Conservation (phyloP, 768 basidiomycete species). For the Lactifluus piperatus region DNA sequence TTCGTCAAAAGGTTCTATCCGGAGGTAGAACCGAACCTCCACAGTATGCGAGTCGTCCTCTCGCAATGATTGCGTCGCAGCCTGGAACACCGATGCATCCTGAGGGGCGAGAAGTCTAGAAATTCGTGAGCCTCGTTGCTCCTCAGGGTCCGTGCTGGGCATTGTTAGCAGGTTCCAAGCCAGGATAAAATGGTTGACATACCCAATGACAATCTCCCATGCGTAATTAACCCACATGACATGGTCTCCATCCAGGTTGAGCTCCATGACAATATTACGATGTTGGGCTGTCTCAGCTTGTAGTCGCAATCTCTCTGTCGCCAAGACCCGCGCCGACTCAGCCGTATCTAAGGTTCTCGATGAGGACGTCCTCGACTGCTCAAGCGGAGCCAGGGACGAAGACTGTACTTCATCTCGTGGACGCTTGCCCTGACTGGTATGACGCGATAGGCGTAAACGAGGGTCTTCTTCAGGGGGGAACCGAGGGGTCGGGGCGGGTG, state of each 20-base stretch:
- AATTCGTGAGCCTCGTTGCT: constrained; percentile 69
- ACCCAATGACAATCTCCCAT: constrained; percentile 90
- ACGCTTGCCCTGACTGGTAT: constrained; percentile 43
- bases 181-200: constrained; percentile 26
- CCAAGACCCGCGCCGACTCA: constrained; percentile 76
- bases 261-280: constrained; percentile 93
- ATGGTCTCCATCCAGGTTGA: constrained; percentile 88
- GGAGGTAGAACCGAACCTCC: constrained; percentile 83
- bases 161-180: constrained; percentile 11
- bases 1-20: constrained; percentile 58
- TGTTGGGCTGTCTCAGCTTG: constrained; percentile 94
- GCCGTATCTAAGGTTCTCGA: constrained; percentile 47
- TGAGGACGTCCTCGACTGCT: constrained; percentile 21
- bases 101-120: constrained; percentile 70
- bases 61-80: constrained; percentile 76
- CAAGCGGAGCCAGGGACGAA: constrained; percentile 21
- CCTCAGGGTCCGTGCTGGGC: constrained; percentile 72
- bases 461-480: constrained; percentile 47
- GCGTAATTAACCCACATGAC: constrained; percentile 96
- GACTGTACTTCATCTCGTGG: constrained; percentile 39
- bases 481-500: constrained; percentile 31
- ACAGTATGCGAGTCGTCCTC: constrained; percentile 92
- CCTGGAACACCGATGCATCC: constrained; percentile 77
- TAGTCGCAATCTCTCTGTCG: constrained; percentile 78
- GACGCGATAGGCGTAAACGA: constrained; percentile 39